Evolutionary conservation across 1,284 basidiomycete genomes (phyloP).

Genomic region (Puccinia novopanici): DNA sequence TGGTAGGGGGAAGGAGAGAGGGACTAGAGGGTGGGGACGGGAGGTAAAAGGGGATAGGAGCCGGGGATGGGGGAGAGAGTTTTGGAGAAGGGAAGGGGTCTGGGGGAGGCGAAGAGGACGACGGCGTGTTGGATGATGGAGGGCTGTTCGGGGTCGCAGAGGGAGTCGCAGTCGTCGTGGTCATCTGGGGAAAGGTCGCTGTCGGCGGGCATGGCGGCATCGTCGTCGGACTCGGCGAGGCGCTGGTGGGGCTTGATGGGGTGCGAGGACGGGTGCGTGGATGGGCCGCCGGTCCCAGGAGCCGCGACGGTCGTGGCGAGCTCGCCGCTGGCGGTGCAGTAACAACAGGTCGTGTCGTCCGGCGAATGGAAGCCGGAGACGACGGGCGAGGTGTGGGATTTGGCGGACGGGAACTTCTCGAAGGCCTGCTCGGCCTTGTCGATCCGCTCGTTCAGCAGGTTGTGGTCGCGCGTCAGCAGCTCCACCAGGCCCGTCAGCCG

Average conservation of each 20-base stretch:
- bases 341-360: neutral
- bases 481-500: slow-evolving; percentile 36
- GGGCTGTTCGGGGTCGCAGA: slow-evolving; percentile 20
- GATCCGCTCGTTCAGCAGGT: slow-evolving; percentile 20
- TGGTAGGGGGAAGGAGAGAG: neutral
- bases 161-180: slow-evolving; percentile 1
- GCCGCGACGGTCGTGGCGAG: no score
- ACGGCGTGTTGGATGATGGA: neutral
- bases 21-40: neutral
- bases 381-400: neutral
- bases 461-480: slow-evolving; percentile 25
- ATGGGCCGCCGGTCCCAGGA: no score
- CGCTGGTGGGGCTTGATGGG: neutral
- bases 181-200: neutral
- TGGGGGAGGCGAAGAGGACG: neutral
- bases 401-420: neutral
- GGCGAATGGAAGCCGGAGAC: neutral
- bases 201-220: neutral
- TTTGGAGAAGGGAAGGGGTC: neutral
- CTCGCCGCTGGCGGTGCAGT: neutral
- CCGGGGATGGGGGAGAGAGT: neutral
- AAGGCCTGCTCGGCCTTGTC: slow-evolving; percentile 16
- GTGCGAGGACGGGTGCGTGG: no score
- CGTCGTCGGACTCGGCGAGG: slow-evolving; percentile 3
- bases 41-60: slow-evolving; percentile 8